Base-by-base conservation (phyloP, 352 stramenopile genomes). In the Phytophthora fragariaefolia region DNA sequence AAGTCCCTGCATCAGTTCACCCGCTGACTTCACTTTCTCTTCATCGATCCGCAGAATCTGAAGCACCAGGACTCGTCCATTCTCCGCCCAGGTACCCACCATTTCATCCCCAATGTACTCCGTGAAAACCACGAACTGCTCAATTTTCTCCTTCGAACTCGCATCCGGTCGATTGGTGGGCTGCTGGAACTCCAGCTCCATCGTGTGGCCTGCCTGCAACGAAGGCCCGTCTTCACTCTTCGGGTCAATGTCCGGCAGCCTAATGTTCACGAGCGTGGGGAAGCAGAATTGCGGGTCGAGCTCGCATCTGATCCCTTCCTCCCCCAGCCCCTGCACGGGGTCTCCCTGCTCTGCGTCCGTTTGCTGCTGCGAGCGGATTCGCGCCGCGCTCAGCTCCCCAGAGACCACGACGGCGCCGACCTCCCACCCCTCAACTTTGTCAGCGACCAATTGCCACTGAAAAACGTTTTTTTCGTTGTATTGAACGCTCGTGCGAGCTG, bases 91-190 rank as follows among this genome's bases (percentile, higher is more conserved):
- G 13, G 27, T 27, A 1, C 79, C 79, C 32, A 57, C 42, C 4
- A 89, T 24, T 12, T 77, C 66, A 20, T 89, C 74, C 38, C 83
- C 86, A 60, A 94, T 54, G 59, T 92, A 89, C 32, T 75, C 66
- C 7, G 77, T 69, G 54, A 94, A 89, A 12, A 17, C 27, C 3
- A 94, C 69, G 48, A 88, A 79, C 1, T 27, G 28, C 30, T 76
- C 67, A n/a, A 94, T 76, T 2, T 75, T 64, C 6, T 72, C 26
- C 15, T 76, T 81, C 0, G 72, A 70, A 5, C 15, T 28, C 2
- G 61, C 73, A 18, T 46, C 45, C 20, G 84, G 83, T 9, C 59
- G 63, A 45, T 87, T 92, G 5, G 86, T 94, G 3, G 78, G 38
- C 24, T 78, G 65, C 2, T 75, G 57, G 50, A 92, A 94, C 51